Percentiles rank a stretch among this genome's conserved stretches.
Conservation (phyloP, 192 early-diverging fungal species). For the Paraglomus brasilianum region DNA sequence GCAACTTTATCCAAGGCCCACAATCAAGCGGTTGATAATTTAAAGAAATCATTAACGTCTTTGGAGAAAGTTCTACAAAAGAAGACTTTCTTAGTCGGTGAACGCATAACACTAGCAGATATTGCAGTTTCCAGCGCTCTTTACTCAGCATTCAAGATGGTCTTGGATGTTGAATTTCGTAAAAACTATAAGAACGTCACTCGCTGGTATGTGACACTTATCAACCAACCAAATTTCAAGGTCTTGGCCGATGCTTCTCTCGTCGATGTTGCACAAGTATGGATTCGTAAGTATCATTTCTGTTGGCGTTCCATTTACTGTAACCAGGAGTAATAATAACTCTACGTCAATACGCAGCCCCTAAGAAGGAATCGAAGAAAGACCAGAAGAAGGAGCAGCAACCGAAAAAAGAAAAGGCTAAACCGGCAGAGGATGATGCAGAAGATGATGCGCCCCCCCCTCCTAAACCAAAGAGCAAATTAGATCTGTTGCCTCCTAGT, state of each 20-base stretch:
- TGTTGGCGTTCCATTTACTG: neutral
- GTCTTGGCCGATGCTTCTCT: constrained; percentile 71
- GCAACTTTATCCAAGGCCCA: constrained; percentile 50
- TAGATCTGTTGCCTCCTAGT: constrained; percentile 84
- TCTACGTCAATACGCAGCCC: constrained; percentile 35
- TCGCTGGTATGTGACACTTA: constrained; percentile 89
- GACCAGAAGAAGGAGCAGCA: constrained; percentile 55
- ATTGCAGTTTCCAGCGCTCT: constrained; percentile 67
- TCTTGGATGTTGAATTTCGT: constrained; percentile 79
- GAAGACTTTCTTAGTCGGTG: constrained; percentile 94
- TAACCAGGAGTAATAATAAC: neutral
- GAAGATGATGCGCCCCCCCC: constrained; percentile 63
- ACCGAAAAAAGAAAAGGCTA: constrained; percentile 54
- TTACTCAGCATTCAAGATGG: constrained; percentile 43
- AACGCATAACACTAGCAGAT: constrained; percentile 90
- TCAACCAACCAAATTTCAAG: constrained; percentile 85
- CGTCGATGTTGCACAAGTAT: constrained; percentile 57
- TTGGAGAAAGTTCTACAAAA: constrained; percentile 78
- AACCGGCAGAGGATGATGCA: constrained; percentile 53
- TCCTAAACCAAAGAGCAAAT: constrained; percentile 89
- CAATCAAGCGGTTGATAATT: constrained; percentile 68
- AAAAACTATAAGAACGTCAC: constrained; percentile 82
- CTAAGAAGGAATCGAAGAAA: constrained; percentile 70
- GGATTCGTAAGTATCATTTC: constrained; percentile 17
- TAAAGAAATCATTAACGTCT: constrained; percentile 59